These are phyloP conservation scores for Mrakiaceae sp. DNA, from an alignment of 1,284 basidiomycete genomes.

Conservation along the genomic window DNA sequence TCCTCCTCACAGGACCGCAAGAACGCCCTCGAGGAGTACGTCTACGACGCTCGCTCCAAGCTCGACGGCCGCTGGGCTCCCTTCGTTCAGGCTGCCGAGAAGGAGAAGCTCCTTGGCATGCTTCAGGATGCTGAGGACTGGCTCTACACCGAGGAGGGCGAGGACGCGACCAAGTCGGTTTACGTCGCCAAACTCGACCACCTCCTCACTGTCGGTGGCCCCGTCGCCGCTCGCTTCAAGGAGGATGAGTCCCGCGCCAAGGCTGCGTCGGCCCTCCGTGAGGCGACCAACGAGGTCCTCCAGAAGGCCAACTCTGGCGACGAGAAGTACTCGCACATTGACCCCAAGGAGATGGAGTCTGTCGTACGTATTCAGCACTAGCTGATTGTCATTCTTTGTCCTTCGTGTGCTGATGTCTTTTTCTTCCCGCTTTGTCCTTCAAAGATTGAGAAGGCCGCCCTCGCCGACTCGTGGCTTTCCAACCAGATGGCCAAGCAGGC, in stretches of 20 bases:
- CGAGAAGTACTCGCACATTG: slow-evolving; percentile 77
- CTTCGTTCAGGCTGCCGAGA: slow-evolving; percentile 63
- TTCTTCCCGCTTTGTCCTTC: background rate
- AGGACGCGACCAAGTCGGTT: slow-evolving; percentile 82
- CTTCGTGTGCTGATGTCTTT: background rate
- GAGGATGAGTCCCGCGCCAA: slow-evolving; percentile 68
- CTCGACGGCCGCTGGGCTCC: slow-evolving; percentile 71
- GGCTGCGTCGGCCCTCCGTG: slow-evolving; percentile 61
- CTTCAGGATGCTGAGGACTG: slow-evolving; percentile 78
- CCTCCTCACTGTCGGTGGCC: slow-evolving; percentile 72
- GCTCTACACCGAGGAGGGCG: slow-evolving; percentile 90
- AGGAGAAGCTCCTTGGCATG: slow-evolving; percentile 55
- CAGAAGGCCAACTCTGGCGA: slow-evolving; percentile 65
- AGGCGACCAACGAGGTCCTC: slow-evolving; percentile 73
- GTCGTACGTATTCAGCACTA: slow-evolving; percentile 56
- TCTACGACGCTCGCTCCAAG: slow-evolving; percentile 85
- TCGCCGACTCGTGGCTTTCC: slow-evolving; percentile 83
- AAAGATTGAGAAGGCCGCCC: slow-evolving; percentile 45
- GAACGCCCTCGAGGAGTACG: slow-evolving; percentile 93
- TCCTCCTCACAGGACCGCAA: slow-evolving; percentile 60
- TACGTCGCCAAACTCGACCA: slow-evolving; percentile 68
- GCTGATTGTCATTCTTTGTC: background rate
- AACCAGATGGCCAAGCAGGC: slow-evolving; percentile 73
- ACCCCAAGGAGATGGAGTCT: slow-evolving; percentile 69
- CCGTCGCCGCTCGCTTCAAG: slow-evolving; percentile 64